Percentiles rank a stretch among this genome's conserved stretches.
Conservation (phyloP, 2,329 filamentous ascomycete genomes). For the Teratosphaeria destructans region DNA sequence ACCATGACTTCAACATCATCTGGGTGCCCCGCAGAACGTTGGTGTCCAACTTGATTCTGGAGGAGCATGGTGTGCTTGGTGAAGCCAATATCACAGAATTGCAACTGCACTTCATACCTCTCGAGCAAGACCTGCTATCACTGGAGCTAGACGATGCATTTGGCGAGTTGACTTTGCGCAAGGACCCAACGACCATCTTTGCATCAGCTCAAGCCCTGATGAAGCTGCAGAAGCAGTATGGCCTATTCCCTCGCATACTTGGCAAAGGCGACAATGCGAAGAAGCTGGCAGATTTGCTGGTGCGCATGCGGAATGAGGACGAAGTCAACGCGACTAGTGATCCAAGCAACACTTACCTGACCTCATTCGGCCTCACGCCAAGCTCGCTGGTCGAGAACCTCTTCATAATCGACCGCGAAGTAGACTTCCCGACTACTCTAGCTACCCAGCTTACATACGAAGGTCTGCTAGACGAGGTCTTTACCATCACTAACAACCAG, state of each 20-base stretch:
- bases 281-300: constrained; percentile 72
- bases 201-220: constrained; percentile 85
- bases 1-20: constrained; percentile 94
- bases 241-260: constrained; percentile 85
- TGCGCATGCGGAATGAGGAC: constrained; percentile 89
- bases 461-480: constrained; percentile 86
- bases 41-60: constrained; percentile 81
- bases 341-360: constrained; percentile 34
- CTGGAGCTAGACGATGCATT: constrained; percentile 84
- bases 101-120: constrained; percentile 77
- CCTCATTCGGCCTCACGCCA: constrained; percentile 60
- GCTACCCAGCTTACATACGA: constrained; percentile 96
- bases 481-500: constrained; percentile 84
- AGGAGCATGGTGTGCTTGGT: constrained; percentile 85
- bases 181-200: constrained; percentile 85
- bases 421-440: constrained; percentile 83
- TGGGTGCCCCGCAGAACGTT: constrained; percentile 90
- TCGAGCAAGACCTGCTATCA: constrained; percentile 85
- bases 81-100: constrained; percentile 85
- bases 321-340: constrained; percentile 40
- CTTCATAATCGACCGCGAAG: constrained; percentile 89
- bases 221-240: constrained; percentile 83
- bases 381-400: constrained; percentile 82
- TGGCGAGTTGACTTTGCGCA: constrained; percentile 74
- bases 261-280: constrained; percentile 95